Conservation (phyloP, 2,329 filamentous ascomycete species). For the Claviceps pazoutovae region DNA sequence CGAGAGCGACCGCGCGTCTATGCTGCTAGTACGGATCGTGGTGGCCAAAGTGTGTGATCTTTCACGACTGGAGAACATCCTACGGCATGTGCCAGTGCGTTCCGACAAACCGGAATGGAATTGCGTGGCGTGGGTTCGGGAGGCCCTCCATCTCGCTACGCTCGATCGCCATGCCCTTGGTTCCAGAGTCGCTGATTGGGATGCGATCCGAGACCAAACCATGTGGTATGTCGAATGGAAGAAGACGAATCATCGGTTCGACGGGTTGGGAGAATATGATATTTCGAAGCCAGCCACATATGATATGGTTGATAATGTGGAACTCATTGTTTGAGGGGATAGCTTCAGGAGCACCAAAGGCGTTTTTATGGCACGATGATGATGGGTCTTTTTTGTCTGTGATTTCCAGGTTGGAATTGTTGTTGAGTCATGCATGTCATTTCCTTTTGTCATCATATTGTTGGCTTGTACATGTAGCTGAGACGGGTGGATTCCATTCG, state of each 20-base stretch:
- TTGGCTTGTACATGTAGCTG: too few species aligned
- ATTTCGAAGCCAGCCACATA: constrained; percentile 4
- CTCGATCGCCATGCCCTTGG: constrained; percentile 2
- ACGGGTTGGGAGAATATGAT: constrained; percentile 5
- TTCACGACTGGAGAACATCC: constrained; percentile 2
- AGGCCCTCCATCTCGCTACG: constrained; percentile 2
- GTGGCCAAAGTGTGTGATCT: constrained; percentile 4
- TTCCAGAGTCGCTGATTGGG: constrained; percentile 2
- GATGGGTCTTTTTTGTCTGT: not conserved
- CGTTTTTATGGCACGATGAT: not conserved
- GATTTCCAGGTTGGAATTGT: not conserved
- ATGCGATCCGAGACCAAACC: constrained; percentile 3
- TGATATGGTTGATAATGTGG: constrained; percentile 5
- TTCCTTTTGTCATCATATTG: too few species aligned
- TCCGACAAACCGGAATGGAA: constrained; percentile 4
- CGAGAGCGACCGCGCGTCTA: constrained; percentile 3
- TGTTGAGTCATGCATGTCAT: too few species aligned
- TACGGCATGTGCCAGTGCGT: constrained; percentile 3
- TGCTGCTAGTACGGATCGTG: constrained; percentile 4
- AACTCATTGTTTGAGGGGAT: not conserved
- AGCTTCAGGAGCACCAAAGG: not conserved
- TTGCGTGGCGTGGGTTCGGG: constrained; percentile 4
- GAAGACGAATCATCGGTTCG: constrained; percentile 5
- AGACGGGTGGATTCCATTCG: too few species aligned
- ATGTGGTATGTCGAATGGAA: constrained; percentile 7